Evolutionary conservation across 169 alveolate species (phyloP).

Genomic region (Besnoitia besnoiti): DNA sequence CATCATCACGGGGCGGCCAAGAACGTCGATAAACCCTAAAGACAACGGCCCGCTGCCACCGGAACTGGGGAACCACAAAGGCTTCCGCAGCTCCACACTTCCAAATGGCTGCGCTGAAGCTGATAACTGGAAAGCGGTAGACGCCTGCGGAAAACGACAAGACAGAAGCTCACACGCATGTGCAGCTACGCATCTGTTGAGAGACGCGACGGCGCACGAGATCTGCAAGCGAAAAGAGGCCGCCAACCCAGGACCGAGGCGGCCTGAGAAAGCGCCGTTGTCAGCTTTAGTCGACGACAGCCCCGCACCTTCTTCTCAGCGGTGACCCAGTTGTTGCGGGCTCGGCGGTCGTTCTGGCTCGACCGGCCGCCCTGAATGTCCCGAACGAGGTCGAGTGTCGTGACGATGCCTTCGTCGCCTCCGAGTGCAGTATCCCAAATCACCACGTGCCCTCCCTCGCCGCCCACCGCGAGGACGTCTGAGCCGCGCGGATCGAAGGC

Average conservation of each 20-base stretch:
- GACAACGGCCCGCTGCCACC: not conserved
- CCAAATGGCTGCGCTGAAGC: not conserved
- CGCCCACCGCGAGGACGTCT: conserved; percentile 81
- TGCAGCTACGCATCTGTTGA: no score
- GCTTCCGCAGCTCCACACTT: not conserved
- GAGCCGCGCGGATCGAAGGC: conserved; percentile 86
- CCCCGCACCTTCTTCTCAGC: conserved; percentile 30
- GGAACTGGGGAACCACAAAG: not conserved
- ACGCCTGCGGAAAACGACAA: not conserved
- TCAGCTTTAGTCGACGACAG: not conserved
- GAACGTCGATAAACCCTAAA: not conserved
- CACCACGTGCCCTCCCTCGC: conserved; percentile 72
- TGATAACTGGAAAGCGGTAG: no score
- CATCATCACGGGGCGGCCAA: not conserved
- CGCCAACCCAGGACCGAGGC: not conserved
- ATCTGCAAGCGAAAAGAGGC: not conserved
- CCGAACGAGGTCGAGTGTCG: conserved; percentile 72
- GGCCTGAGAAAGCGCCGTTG: not conserved
- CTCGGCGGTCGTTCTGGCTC: conserved; percentile 57
- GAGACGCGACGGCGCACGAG: no score
- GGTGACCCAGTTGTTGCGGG: conserved; percentile 66
- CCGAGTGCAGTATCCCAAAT: conserved; percentile 72
- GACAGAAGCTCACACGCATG: not conserved
- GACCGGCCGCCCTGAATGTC: conserved; percentile 76
- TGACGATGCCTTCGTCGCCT: conserved; percentile 57